Evolutionary conservation across 139 green algal species (phyloP).

Genomic region (Mychonastes homosphaera): DNA sequence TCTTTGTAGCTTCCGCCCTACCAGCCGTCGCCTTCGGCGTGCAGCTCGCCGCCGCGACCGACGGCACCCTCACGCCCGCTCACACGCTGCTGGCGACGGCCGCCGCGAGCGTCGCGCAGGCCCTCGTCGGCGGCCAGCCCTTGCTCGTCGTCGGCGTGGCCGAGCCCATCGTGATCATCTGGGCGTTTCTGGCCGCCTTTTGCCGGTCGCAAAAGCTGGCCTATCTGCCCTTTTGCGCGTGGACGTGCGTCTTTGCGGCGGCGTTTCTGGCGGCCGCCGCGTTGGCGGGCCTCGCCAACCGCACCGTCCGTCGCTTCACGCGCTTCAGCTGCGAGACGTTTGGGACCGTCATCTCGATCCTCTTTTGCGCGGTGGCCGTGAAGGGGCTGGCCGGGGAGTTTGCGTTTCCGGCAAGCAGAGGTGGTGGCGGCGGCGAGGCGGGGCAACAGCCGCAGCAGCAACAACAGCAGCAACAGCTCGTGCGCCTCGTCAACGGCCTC

Average conservation of each 20-base stretch:
- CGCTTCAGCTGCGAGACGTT: conserved; percentile 78
- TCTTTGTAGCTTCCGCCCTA: conserved; percentile 72
- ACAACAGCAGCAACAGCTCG: conserved; percentile 1
- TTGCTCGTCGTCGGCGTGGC: conserved; percentile 87
- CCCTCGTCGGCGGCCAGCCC: conserved; percentile 75
- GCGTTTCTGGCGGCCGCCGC: background rate
- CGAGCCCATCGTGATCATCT: conserved; percentile 76
- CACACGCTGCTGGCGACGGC: background rate
- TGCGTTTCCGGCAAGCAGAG: no score
- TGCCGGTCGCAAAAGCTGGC: background rate
- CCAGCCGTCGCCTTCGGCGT: conserved; percentile 78
- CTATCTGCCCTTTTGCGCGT: background rate
- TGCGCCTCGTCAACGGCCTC: conserved; percentile 56
- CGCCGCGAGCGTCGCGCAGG: conserved; percentile 23
- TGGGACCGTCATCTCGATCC: conserved; percentile 75
- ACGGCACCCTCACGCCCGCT: background rate
- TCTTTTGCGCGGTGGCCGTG: conserved; percentile 80
- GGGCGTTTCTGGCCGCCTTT: conserved; percentile 63
- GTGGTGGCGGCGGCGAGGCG: no score
- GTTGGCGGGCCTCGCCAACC: conserved; percentile 13
- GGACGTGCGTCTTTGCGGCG: background rate
- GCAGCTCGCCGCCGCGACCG: conserved; percentile 52
- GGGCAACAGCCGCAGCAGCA: no score
- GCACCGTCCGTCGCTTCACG: conserved; percentile 47
- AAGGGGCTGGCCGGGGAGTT: no score